A percentile compares a stretch with the other conserved stretches of the same genome.
phyloP scores from a whole-genome alignment of 805 yeast genomes.

The Yarrowia osloensis region DNA sequence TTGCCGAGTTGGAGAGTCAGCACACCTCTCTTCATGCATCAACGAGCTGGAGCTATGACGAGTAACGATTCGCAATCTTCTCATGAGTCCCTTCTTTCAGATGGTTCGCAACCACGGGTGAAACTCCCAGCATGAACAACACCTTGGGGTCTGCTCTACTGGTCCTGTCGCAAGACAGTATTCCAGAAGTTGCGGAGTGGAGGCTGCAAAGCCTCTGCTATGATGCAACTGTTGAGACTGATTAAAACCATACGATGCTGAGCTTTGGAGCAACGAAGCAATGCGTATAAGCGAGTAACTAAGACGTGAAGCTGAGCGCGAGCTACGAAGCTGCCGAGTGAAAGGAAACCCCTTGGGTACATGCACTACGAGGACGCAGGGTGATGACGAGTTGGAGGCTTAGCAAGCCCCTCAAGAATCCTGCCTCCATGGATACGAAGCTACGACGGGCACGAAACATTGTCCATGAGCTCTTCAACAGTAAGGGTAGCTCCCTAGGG shows the following conservation, averaged over 20 bases:
- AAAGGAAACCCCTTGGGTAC: background rate
- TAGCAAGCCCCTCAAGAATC: background rate
- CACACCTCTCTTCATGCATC: constrained; percentile 1
- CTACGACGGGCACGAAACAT: constrained; percentile 2
- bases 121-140: background rate
- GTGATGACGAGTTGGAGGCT: background rate
- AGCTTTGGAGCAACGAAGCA: background rate
- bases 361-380: background rate
- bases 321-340: background rate
- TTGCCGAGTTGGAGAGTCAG: background rate
- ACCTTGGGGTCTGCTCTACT: background rate
- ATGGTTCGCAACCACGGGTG: constrained; percentile 6
- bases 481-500: background rate
- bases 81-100: background rate
- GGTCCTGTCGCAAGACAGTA: background rate
- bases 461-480: background rate
- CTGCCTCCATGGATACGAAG: background rate
- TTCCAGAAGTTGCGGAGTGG: background rate
- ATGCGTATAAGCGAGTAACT: background rate
- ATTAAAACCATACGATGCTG: background rate
- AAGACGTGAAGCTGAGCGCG: background rate
- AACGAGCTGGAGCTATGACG: background rate
- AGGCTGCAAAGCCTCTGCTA: background rate
- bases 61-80: background rate
- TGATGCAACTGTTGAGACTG: background rate